phyloP scores from a whole-genome alignment of 2,329 filamentous ascomycete species.

The Hypoxylon sp. region DNA sequence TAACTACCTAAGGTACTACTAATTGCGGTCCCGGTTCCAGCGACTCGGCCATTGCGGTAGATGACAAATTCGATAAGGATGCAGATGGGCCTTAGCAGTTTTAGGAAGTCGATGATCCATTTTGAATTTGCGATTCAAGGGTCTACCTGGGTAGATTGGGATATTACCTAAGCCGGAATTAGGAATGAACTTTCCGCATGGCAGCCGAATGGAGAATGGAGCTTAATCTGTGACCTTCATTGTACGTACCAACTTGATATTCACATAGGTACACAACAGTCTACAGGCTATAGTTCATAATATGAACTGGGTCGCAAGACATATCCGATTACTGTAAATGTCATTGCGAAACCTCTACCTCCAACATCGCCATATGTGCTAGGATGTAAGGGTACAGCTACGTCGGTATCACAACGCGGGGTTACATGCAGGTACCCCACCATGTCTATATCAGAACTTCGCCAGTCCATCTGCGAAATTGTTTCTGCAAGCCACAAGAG shows the following conservation, averaged over 20 bases:
- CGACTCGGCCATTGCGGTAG: slow-evolving; percentile 21
- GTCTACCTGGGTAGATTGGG: not conserved
- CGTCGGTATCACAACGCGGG: slow-evolving; percentile 2
- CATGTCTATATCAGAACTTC: not conserved
- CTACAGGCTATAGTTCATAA: no score
- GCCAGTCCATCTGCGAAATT: not conserved
- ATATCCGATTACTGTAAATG: no score
- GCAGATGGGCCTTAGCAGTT: slow-evolving; percentile 24
- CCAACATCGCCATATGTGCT: not conserved
- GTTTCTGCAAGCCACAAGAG: not conserved
- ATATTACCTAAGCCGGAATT: no score
- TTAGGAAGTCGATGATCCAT: slow-evolving; percentile 24
- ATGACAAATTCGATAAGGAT: slow-evolving; percentile 40
- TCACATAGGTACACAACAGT: no score
- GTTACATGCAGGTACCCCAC: slow-evolving; percentile 21
- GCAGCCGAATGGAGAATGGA: no score
- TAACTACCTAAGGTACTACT: no score
- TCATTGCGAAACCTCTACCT: not conserved
- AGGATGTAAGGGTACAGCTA: not conserved
- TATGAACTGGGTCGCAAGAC: no score
- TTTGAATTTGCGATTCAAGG: slow-evolving; percentile 14
- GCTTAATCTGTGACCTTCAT: no score
- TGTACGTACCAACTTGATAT: no score
- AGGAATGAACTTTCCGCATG: no score
- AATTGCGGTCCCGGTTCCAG: not conserved